phyloP scores from a whole-genome alignment of 176 grass and related monocot genomes.

The Rhipidocladum racemiflorum region DNA sequence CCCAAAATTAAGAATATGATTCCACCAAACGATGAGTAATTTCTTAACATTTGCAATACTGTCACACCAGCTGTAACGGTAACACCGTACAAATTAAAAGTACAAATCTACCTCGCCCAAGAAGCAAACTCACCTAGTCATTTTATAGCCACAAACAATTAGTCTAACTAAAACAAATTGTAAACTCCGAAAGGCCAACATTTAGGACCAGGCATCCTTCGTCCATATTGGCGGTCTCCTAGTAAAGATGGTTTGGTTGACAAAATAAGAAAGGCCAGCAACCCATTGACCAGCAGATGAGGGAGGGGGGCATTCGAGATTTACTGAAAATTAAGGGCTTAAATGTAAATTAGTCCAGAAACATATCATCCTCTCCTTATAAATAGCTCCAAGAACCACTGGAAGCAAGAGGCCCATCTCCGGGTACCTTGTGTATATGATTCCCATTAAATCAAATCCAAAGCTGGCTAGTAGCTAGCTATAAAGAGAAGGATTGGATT shows the following conservation, averaged over 20 bases:
- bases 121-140: not conserved
- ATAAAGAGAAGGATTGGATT: slow-evolving; percentile 36
- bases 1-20: slow-evolving; percentile 1
- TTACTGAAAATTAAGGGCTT: not conserved
- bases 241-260: slow-evolving; percentile 21
- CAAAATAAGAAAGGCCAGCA: slow-evolving; percentile 10
- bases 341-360: not conserved
- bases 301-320: not conserved
- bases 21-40: not conserved
- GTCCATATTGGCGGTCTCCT: slow-evolving; percentile 33
- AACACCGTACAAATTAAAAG: not conserved
- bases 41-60: not conserved
- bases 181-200: not conserved
- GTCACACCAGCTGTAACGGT: not conserved
- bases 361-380: not conserved
- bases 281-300: slow-evolving; percentile 9
- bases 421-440: slow-evolving; percentile 19
- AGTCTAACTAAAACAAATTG: not conserved
- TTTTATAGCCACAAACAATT: not conserved
- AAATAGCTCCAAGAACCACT: slow-evolving; percentile 34
- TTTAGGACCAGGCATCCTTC: not conserved
- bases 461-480: slow-evolving; percentile 11
- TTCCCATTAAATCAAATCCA: not conserved
- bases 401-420: slow-evolving; percentile 24
- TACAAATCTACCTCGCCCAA: not conserved